Conservation (phyloP, 345 rosid genomes). For the Limnanthes douglasii region DNA sequence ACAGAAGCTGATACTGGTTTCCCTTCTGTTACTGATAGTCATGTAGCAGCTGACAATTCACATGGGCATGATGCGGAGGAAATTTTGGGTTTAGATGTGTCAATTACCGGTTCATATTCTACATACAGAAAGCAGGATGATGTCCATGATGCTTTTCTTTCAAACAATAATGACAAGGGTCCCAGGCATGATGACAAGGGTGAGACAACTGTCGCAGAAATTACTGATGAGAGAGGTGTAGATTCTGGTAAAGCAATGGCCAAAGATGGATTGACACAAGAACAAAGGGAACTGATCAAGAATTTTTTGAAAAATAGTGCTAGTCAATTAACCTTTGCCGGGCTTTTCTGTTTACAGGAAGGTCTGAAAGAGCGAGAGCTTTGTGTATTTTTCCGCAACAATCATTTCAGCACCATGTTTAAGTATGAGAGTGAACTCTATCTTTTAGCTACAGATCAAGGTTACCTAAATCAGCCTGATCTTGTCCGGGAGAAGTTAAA, state of each 20-base stretch:
- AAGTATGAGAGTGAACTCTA: constrained; percentile 95
- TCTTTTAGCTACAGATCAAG: constrained; percentile 97
- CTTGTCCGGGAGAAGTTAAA: constrained; percentile 96
- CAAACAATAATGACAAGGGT: constrained; percentile 58
- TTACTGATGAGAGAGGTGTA: constrained; percentile 34
- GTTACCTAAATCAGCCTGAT: constrained; percentile 83
- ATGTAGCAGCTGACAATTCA: no score
- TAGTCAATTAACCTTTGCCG: constrained; percentile 73
- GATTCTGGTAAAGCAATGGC: constrained; percentile 23
- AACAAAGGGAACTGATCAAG: constrained; percentile 66
- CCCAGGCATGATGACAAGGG: constrained; percentile 99
- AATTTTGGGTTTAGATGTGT: constrained; percentile 14
- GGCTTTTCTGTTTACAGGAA: constrained; percentile 88
- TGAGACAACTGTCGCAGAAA: constrained; percentile 79
- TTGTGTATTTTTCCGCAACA: constrained; percentile 94
- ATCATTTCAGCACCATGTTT: constrained; percentile 99
- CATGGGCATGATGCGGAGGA: constrained; percentile 14
- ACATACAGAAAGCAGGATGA: constrained; percentile 33
- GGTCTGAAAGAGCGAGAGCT: constrained; percentile 91
- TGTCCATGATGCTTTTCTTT: constrained; percentile 27
- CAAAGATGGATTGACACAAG: constrained; percentile 46
- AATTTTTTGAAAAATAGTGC: constrained; percentile 77
- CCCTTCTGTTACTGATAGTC: no score
- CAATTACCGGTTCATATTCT: constrained; percentile 32
- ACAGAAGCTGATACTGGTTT: no score